Percentiles rank a stretch among this genome's conserved stretches.
Conservation (phyloP, 805 yeast species). For the Ogataea neopini region DNA sequence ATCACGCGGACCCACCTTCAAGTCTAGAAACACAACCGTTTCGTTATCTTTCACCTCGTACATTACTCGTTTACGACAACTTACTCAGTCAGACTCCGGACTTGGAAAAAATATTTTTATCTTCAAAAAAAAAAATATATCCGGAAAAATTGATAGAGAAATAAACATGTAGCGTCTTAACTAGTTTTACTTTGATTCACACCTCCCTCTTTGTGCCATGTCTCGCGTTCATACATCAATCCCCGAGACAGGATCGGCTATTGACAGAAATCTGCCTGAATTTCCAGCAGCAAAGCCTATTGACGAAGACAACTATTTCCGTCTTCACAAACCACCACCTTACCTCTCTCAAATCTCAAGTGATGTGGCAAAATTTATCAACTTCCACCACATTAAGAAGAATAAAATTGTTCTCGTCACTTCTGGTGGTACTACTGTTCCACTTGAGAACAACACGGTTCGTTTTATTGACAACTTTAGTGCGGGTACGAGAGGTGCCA, state of each 20-base stretch:
- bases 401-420: conserved; percentile 79
- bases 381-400: conserved; percentile 45
- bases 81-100: too few relatives aligned
- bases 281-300: conserved; percentile 72
- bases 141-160: not conserved
- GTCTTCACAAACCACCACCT: conserved; percentile 67
- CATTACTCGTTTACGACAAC: conserved; percentile 10
- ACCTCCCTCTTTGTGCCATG: conserved; percentile 5
- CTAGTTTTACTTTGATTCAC: not conserved
- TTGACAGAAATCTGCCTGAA: conserved; percentile 73
- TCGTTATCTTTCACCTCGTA: conserved; percentile 15
- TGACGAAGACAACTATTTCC: conserved; percentile 79
- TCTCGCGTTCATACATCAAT: conserved; percentile 59
- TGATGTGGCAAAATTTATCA: conserved; percentile 62
- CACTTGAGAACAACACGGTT: conserved; percentile 94
- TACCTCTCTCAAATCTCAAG: conserved; percentile 64
- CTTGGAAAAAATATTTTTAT: not conserved
- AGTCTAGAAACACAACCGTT: conserved; percentile 29
- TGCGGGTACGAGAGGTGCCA: conserved; percentile 98
- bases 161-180: not conserved
- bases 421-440: conserved; percentile 97
- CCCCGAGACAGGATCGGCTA: conserved; percentile 71
- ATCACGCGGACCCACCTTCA: conserved; percentile 32
- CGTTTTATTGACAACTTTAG: conserved; percentile 95
- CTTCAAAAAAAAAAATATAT: not conserved